These are phyloP conservation scores for Monosporozyma servazzii DNA, from an alignment of 805 yeast species.

Conservation along the genomic window DNA sequence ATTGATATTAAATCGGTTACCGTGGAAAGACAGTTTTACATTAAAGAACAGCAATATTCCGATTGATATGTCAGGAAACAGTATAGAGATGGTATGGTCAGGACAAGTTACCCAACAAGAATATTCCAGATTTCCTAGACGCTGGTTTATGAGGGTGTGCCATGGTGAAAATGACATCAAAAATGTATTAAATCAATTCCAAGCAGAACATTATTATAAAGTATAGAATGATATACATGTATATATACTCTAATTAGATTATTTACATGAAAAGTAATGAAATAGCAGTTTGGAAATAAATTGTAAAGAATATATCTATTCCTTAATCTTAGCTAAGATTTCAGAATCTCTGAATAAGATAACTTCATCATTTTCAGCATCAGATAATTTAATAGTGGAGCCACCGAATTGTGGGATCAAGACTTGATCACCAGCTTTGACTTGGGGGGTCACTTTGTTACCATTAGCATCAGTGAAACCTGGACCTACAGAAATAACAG, in stretches of 20 bases:
- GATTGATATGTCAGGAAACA: slow-evolving; percentile 1
- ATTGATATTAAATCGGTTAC: slow-evolving; percentile 50
- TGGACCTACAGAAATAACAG: slow-evolving; percentile 91
- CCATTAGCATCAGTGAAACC: slow-evolving; percentile 77
- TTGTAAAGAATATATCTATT: slow-evolving; percentile 17
- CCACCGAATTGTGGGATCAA: slow-evolving; percentile 95
- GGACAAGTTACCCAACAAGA: slow-evolving; percentile 29
- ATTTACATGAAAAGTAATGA: neutral
- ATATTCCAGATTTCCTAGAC: slow-evolving; percentile 38
- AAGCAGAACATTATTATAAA: slow-evolving; percentile 35
- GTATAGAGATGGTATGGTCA: slow-evolving; percentile 59
- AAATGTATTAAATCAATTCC: slow-evolving; percentile 40
- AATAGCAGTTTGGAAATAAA: neutral
- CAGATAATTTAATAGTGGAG: slow-evolving; percentile 60
- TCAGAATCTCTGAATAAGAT: slow-evolving; percentile 88
- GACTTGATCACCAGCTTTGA: slow-evolving; percentile 85
- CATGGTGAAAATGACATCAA: slow-evolving; percentile 42
- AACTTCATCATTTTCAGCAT: slow-evolving; percentile 46
- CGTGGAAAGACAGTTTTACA: slow-evolving; percentile 52
- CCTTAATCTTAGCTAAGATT: slow-evolving; percentile 85
- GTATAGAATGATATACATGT: neutral
- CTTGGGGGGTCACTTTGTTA: slow-evolving; percentile 59
- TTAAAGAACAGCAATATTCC: slow-evolving; percentile 15
- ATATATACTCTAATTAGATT: neutral
- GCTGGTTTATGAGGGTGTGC: slow-evolving; percentile 60